Evolutionary conservation across 495 filamentous ascomycete species (phyloP).

Genomic region (Talaromyces stipitatus): DNA sequence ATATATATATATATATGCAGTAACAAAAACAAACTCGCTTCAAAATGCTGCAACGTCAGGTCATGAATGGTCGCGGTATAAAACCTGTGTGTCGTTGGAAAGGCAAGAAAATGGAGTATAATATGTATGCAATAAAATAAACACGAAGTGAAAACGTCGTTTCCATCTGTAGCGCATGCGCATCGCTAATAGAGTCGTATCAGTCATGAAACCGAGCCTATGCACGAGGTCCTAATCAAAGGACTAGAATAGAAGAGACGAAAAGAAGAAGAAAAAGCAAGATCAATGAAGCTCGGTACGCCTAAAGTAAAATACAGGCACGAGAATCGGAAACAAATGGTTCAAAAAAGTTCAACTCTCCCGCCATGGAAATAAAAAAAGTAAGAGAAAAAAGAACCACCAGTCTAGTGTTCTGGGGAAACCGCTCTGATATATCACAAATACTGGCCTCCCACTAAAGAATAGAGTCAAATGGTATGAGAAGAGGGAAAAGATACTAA

Average conservation of each 20-base stretch:
- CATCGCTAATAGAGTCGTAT: neutral
- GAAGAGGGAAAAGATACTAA: slow-evolving; percentile 10
- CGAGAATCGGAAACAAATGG: neutral
- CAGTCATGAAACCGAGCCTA: neutral
- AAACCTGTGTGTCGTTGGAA: neutral
- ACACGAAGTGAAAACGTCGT: neutral
- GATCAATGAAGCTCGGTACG: neutral
- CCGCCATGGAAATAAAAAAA: neutral
- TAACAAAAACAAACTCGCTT: too few species aligned
- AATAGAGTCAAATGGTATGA: slow-evolving; percentile 3
- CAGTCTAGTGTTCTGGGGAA: slow-evolving; percentile 1
- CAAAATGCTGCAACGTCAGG: neutral
- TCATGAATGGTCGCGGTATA: neutral
- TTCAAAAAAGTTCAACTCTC: neutral
- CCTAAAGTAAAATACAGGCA: slow-evolving; percentile 1
- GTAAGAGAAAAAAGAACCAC: slow-evolving; percentile 3
- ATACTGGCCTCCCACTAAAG: neutral
- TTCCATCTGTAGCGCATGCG: too few species aligned
- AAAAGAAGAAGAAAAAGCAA: neutral
- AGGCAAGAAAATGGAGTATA: neutral
- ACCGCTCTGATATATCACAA: neutral
- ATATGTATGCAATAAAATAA: neutral
- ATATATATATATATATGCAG: too few species aligned
- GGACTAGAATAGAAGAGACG: neutral
- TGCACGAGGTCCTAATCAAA: neutral